Evolutionary conservation across 2,329 filamentous ascomycete species (phyloP).

Genomic region (Ramularia collo-cygni): DNA sequence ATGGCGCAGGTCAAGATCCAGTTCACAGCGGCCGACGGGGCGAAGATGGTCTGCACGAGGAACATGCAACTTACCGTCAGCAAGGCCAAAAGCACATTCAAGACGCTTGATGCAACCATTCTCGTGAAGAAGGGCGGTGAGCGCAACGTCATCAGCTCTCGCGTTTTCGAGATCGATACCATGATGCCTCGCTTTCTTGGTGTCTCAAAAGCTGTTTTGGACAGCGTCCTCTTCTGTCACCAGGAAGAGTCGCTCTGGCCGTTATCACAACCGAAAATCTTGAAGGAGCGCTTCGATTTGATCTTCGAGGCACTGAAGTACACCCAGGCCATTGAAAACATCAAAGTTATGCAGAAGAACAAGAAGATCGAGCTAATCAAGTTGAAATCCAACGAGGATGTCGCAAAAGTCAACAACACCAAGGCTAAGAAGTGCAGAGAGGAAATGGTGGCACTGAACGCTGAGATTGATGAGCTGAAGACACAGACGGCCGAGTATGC

Average conservation of each 20-base stretch:
- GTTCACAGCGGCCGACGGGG: conserved; percentile 72
- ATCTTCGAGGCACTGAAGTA: conserved; percentile 98
- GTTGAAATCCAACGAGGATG: conserved; percentile 66
- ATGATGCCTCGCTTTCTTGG: conserved; percentile 81
- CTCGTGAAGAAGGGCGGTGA: conserved; percentile 73
- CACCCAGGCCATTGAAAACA: conserved; percentile 93
- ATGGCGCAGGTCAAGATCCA: conserved; percentile 85
- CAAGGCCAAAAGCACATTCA: conserved; percentile 80
- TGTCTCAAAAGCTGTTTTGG: conserved; percentile 81
- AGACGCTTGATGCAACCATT: conserved; percentile 76
- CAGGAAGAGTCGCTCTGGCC: conserved; percentile 98
- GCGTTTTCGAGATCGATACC: conserved; percentile 64
- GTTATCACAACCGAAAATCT: conserved; percentile 72
- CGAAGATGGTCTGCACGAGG: conserved; percentile 74
- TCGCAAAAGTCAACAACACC: conserved; percentile 78
- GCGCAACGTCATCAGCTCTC: conserved; percentile 68
- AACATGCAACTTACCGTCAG: conserved; percentile 82
- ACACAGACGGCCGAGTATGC: conserved; percentile 54
- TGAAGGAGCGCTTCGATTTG: conserved; percentile 95
- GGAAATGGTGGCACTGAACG: conserved; percentile 48
- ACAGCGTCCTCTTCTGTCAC: conserved; percentile 96
- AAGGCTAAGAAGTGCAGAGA: conserved; percentile 59
- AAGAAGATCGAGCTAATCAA: conserved; percentile 68
- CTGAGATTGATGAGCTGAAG: conserved; percentile 57
- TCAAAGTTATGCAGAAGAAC: conserved; percentile 78